Base-by-base conservation (phyloP, 257 asterid species). In the Schizonepeta tenuifolia region DNA sequence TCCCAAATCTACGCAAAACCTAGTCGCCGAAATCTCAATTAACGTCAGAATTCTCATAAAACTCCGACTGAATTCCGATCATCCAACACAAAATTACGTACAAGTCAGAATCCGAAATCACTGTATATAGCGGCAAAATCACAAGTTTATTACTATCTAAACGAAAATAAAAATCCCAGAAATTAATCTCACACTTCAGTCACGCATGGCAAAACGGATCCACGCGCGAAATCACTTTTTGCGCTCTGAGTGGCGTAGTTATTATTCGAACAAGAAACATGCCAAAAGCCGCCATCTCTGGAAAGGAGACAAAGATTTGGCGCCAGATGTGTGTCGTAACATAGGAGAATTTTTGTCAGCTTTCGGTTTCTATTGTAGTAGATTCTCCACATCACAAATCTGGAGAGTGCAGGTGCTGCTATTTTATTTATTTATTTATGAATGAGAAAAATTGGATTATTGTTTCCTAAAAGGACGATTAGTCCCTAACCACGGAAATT, bases 401-500 rank as follows among this genome's bases (percentile, higher is more conserved):
- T 31, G 64, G 36, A 61, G 66, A 21, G 51, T 17, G 53, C 63
- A 33, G 56, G 41, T 21, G 43, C 77, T 57, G 21, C 60, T 61
- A 7, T 51, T 63, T 40, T 2, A 62, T 59, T 58, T 28, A 35
- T 60, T 33, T 31, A 59, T 18, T 9, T 35, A 20, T 33, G 59
- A 24, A 60, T 70, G 55, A 54, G 13, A 49, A 41, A 40, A 5
- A 38, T 10, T 13, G 33, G 50, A 49, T 33, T 59, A 2, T 0
- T 62, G 22, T 22, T 33, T 63, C 50, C 7, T 8, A 36, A 36
- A 36, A 7, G 41, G 10, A 36, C 41, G 41, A 36, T 36, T 36
- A 36, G 41, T 36, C 10, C 41, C 41, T 7, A 33, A 50, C 77
- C 81, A 75, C 78, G 80, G 82, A 79, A 80, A 47, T 31, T 75